Evolutionary conservation across 225 moss, liverwort and hornwort genomes (phyloP), one percentile per base, ranked within the genome.

Genomic region (Polytrichum commune): DNA sequence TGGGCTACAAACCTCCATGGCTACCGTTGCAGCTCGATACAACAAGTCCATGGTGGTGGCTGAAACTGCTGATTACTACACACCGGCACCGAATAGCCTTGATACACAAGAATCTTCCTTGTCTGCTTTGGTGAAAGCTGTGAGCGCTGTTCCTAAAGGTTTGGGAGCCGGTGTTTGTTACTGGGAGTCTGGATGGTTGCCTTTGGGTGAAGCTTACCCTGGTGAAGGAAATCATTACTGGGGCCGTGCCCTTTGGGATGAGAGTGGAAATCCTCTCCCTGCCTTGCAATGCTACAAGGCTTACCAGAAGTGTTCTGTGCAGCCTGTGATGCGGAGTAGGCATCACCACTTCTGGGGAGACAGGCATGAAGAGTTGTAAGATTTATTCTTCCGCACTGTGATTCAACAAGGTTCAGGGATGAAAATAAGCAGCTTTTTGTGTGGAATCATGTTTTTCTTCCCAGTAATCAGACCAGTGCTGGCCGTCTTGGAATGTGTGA

Each of bases 181-280:
- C 79, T 88, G 87, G 87, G 87, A 88, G 24, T 84, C 87, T 1
- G 87, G 32, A 20, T 88, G 87, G 87, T 62, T 88, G 55, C 38
- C 70, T 18, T 78, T 81, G 0, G 87, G 87, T 1, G 79, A 88
- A 79, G 87, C 87, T 0, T 88, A 88, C 56, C 87, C 87, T 1
- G 84, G 87, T 1, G 87, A 88, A 75, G 84, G 84, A 5, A 82
- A 77, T 27, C 84, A 88, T 60, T 88, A 72, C 62, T 84, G 84
- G 84, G 79, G 84, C 67, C 81, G 87, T 30, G 81, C 87, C 5
- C 68, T 88, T 10, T 88, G 87, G 87, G 67, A 79, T 57, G 75
- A 84, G 9, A 79, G 68, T 5, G 84, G 84, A 5, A 66, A 70
- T 54, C 87, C 87, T 32, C 79, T 88, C 7, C 87, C 87, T 55